Percentiles rank a stretch among this genome's conserved stretches.
Evolutionary conservation across 352 stramenopile species (phyloP).

Genomic region (Saprolegnia diclina): DNA sequence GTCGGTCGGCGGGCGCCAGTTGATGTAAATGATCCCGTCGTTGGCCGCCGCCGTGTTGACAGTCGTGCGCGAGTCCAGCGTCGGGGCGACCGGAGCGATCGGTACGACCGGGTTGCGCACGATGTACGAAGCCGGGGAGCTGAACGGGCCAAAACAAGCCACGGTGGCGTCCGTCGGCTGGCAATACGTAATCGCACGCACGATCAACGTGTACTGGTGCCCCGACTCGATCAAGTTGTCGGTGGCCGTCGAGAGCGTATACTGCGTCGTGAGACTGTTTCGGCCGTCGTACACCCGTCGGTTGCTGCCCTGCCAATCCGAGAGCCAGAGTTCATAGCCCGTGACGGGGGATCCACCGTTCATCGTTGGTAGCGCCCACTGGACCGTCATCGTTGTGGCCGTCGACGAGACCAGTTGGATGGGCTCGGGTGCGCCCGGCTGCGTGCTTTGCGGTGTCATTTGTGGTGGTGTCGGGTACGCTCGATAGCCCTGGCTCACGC

Average conservation of each 20-base stretch:
- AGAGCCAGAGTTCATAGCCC: conserved; percentile 94
- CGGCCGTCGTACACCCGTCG: conserved; percentile 92
- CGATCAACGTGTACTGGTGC: conserved; percentile 90
- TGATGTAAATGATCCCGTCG: conserved; percentile 36
- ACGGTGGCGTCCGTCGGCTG: conserved; percentile 53
- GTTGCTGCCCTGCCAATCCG: conserved; percentile 89
- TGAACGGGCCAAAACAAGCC: conserved; percentile 89
- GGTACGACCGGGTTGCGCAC: conserved; percentile 83
- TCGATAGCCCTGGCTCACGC: conserved; percentile 73
- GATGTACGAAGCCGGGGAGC: conserved; percentile 78
- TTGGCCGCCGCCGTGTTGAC: conserved; percentile 50
- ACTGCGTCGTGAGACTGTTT: conserved; percentile 61
- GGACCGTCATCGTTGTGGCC: conserved; percentile 85
- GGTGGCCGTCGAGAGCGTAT: conserved; percentile 67
- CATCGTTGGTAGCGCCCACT: conserved; percentile 84
- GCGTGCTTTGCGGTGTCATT: conserved; percentile 81
- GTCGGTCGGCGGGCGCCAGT: conserved; percentile 85
- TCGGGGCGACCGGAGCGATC: conserved; percentile 73
- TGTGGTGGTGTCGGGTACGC: conserved; percentile 64
- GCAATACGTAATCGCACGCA: conserved; percentile 94
- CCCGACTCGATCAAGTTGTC: conserved; percentile 88
- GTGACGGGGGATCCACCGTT: conserved; percentile 90
- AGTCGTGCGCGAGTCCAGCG: conserved; percentile 58
- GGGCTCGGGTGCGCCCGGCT: conserved; percentile 74
- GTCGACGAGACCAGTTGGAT: conserved; percentile 88